These are phyloP conservation scores for Mycena kentingensis DNA, from an alignment of 768 basidiomycete species.

Conservation along the genomic window DNA sequence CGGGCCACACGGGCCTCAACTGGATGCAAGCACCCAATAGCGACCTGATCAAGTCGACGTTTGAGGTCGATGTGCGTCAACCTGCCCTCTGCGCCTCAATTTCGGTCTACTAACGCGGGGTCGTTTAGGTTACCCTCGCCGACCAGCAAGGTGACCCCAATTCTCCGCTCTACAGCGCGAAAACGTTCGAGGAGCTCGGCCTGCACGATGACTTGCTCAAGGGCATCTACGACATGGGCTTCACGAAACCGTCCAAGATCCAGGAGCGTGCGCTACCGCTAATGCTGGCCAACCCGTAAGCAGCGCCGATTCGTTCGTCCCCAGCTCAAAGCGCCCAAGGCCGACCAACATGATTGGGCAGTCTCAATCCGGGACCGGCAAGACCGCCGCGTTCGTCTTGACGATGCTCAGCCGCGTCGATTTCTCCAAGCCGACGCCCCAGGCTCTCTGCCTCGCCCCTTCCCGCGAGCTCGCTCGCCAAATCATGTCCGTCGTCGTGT, in stretches of 20 bases:
- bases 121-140: slow-evolving; percentile 82
- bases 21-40: slow-evolving; percentile 35
- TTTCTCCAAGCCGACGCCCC: slow-evolving; percentile 49
- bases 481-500: slow-evolving; percentile 91
- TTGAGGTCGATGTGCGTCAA: slow-evolving; percentile 73
- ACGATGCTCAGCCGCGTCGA: slow-evolving; percentile 97
- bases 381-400: slow-evolving; percentile 96
- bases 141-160: slow-evolving; percentile 95
- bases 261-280: slow-evolving; percentile 96
- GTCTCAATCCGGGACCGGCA: slow-evolving; percentile 98
- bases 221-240: slow-evolving; percentile 93
- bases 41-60: slow-evolving; percentile 77
- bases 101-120: slow-evolving; percentile 5
- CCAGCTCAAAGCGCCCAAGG: slow-evolving; percentile 41
- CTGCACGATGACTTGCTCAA: slow-evolving; percentile 90
- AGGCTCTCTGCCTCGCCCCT: slow-evolving; percentile 98
- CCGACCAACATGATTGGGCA: slow-evolving; percentile 99
- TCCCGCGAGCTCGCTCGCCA: slow-evolving; percentile 96
- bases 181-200: slow-evolving; percentile 94
- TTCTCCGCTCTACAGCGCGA: slow-evolving; percentile 92
- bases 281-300: slow-evolving; percentile 86
- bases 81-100: slow-evolving; percentile 3
- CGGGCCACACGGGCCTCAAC: background rate
- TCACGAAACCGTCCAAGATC: slow-evolving; percentile 97
- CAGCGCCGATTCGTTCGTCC: slow-evolving; percentile 6